phyloP scores from a whole-genome alignment of 2,329 filamentous ascomycete genomes.

The Raffaelea ambrosiae region DNA sequence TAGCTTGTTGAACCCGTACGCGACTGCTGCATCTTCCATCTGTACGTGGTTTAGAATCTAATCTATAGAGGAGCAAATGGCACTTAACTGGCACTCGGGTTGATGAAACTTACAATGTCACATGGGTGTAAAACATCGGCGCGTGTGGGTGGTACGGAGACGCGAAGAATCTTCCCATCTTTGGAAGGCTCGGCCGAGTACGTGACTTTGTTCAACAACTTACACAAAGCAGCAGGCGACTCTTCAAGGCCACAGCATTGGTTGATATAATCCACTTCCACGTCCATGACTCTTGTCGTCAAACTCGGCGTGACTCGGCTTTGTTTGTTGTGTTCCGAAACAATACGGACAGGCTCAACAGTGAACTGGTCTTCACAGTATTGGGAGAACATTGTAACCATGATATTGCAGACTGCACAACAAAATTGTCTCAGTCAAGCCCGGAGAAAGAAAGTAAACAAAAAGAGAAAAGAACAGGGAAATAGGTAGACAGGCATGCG shows the following conservation, averaged over 20 bases:
- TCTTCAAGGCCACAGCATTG: conserved; percentile 78
- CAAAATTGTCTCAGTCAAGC: not conserved
- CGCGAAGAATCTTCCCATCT: conserved; percentile 63
- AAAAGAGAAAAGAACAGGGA: conserved; percentile 24
- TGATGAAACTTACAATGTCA: conserved; percentile 50
- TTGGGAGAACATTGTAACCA: conserved; percentile 93
- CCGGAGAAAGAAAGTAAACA: conserved; percentile 27
- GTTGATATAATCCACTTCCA: conserved; percentile 90
- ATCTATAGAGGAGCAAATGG: too few relatives aligned
- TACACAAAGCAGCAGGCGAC: conserved; percentile 65
- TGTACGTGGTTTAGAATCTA: conserved; percentile 5
- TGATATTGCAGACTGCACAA: conserved; percentile 54
- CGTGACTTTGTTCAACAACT: conserved; percentile 81
- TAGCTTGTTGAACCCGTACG: conserved; percentile 95
- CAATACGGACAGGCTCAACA: conserved; percentile 85
- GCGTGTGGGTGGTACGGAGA: conserved; percentile 78
- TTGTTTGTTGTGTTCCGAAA: conserved; percentile 83
- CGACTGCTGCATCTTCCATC: conserved; percentile 97
- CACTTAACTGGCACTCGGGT: not conserved
- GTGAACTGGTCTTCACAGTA: conserved; percentile 87
- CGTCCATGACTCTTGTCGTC: conserved; percentile 65
- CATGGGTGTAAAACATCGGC: conserved; percentile 94
- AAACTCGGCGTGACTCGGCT: conserved; percentile 76
- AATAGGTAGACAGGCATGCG: too few relatives aligned
- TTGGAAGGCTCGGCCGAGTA: conserved; percentile 70